A percentile compares a stretch with the other conserved stretches of the same genome.
Evolutionary conservation across 169 alveolate genomes (phyloP).

Genomic region (Cyclospora cayetanensis): DNA sequence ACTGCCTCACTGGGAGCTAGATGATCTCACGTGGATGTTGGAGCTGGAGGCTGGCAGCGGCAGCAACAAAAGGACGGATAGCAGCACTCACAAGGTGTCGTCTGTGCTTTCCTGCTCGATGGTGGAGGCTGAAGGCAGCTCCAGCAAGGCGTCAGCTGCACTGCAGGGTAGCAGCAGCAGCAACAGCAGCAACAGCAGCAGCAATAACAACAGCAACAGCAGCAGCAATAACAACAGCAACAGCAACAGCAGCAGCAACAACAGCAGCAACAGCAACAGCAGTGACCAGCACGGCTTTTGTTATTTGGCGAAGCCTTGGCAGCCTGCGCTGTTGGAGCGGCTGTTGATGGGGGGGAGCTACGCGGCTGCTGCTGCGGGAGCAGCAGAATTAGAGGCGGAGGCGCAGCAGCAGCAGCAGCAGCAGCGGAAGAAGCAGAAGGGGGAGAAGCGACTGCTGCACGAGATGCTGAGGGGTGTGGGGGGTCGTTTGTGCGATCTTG

Average conservation of each 20-base stretch:
- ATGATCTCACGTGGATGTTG: not conserved
- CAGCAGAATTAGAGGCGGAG: not conserved
- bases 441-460: not conserved
- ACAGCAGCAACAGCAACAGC: constrained; percentile 30
- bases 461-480: constrained; percentile 24
- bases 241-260: constrained; percentile 45
- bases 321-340: not conserved
- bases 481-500: not conserved
- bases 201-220: not conserved
- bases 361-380: not conserved
- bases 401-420: constrained; percentile 10
- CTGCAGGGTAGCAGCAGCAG: constrained; percentile 28
- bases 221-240: not conserved
- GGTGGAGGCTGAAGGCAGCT: too few species aligned
- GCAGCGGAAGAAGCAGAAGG: constrained; percentile 5
- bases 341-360: not conserved
- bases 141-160: too few species aligned
- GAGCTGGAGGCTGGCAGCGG: not conserved
- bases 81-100: too few species aligned
- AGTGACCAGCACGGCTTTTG: not conserved
- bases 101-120: too few species aligned
- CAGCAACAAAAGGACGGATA: too few species aligned
- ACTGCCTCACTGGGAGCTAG: not conserved
- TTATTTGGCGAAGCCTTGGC: not conserved
- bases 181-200: constrained; percentile 14